Evolutionary conservation across 495 filamentous ascomycete genomes (phyloP), one percentile per base, ranked within the genome.

Genomic region (Darksidea phi): DNA sequence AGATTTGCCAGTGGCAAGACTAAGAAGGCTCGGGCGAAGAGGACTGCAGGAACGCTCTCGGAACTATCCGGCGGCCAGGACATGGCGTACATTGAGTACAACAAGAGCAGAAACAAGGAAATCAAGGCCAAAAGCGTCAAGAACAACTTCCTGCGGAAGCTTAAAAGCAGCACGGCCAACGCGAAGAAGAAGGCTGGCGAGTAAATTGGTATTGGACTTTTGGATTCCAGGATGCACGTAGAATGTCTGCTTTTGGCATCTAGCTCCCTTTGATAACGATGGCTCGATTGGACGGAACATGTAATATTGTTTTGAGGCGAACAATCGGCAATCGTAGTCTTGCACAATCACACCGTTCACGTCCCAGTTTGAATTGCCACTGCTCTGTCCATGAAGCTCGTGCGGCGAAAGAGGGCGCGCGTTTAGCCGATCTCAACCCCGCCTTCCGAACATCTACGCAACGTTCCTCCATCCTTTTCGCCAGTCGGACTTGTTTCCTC

Each of bases 11-110:
- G 71, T 28, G 57, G 67, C 43, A 64, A 70, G 55, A 59, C 67
- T 41, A 72, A 67, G 62, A 82, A 83, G 73, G 82, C 61, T 0
- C 84, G 78, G 8, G 87, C 84, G 13, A 88, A 83, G 67, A 83
- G 94, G 32, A 91, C 86, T 37, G 94, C 91, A 8, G 93, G 90
- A 17, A 92, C 83, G 41, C 79, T 98, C 48, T 86, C 86, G 50
- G 92, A 93, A 56, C 77, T 97, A 52, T 87, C 86, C 25, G 94
- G 94, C 42, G 94, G 91, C 0, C 88, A 95, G 71, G 90, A 94
- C 67, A 97, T 97, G 93, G 92, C 92, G 25, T 97, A 97, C 71
- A 86, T 92, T 53, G 95, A 98, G 75, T 86, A 86, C 69, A 87
- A 87, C 67, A 86, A 80, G 78, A 87, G 82, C 68, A 77, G 77